A percentile compares a stretch with the other conserved stretches of the same genome.
Evolutionary conservation across 371 early-diverging fungal species (phyloP).

Genomic region (Mucor plumbeus): DNA sequence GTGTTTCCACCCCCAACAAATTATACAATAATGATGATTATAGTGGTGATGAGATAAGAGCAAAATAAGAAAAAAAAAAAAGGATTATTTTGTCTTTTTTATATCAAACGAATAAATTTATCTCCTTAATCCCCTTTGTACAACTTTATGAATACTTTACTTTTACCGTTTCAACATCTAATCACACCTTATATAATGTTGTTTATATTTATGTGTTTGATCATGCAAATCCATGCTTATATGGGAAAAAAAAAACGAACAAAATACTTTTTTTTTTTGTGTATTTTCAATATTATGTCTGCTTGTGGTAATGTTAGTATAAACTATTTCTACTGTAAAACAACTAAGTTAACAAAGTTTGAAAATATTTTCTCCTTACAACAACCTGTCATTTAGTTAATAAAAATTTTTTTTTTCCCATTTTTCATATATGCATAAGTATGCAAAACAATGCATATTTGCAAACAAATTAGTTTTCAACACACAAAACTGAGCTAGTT

Average conservation of each 20-base stretch:
- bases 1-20: slow-evolving; percentile 7
- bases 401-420: neutral
- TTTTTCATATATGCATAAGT: neutral
- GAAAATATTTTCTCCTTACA: neutral
- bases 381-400: neutral
- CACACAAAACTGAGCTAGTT: no score
- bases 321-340: no score
- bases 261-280: neutral
- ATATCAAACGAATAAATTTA: neutral
- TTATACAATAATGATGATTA: slow-evolving; percentile 3
- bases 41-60: neutral
- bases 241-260: slow-evolving; percentile 5
- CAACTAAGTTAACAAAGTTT: neutral
- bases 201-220: slow-evolving; percentile 5
- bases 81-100: neutral
- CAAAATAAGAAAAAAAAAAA: slow-evolving; percentile 4
- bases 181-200: slow-evolving; percentile 3
- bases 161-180: slow-evolving; percentile 4
- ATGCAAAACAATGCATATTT: neutral
- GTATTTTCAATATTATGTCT: no score
- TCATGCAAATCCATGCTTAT: slow-evolving; percentile 3
- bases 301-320: no score
- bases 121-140: slow-evolving; percentile 3
- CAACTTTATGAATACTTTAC: neutral
- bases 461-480: neutral